These are phyloP conservation scores for Solanum phureja DNA, from an alignment of 257 asterid genomes.

Conservation along the genomic window DNA sequence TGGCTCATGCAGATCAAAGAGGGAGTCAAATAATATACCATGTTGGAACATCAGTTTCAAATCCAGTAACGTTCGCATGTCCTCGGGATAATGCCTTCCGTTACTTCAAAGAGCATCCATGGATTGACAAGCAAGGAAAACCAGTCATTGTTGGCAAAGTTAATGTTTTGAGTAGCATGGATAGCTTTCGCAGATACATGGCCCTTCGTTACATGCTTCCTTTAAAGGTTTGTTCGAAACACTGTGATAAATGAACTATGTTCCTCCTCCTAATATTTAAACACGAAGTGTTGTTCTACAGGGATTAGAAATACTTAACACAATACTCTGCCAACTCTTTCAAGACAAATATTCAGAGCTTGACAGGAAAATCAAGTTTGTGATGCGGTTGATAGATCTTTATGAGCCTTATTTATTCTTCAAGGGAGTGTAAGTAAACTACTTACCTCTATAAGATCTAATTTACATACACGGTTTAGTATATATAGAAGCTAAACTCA, in stretches of 20 bases:
- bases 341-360: constrained; percentile 27
- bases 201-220: constrained; percentile 63
- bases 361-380: constrained; percentile 49
- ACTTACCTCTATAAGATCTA: neutral
- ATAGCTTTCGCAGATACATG: constrained; percentile 51
- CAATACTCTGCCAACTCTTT: constrained; percentile 60
- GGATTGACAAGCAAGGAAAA: constrained; percentile 66
- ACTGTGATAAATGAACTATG: neutral
- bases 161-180: constrained; percentile 46
- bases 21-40: constrained; percentile 45
- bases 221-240: constrained; percentile 41
- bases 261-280: neutral
- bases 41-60: constrained; percentile 63
- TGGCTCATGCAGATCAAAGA: constrained; percentile 36
- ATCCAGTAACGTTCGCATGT: constrained; percentile 32
- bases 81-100: constrained; percentile 37
- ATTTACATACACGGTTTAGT: neutral
- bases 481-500: too few relatives aligned
- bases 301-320: constrained; percentile 61
- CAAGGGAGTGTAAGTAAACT: constrained; percentile 62
- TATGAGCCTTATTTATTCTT: constrained; percentile 79
- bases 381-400: constrained; percentile 53
- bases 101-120: constrained; percentile 61
- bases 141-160: constrained; percentile 57
- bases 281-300: neutral